Conservation (phyloP, 225 moss, liverwort and hornwort genomes). For the Climacium dendroides region DNA sequence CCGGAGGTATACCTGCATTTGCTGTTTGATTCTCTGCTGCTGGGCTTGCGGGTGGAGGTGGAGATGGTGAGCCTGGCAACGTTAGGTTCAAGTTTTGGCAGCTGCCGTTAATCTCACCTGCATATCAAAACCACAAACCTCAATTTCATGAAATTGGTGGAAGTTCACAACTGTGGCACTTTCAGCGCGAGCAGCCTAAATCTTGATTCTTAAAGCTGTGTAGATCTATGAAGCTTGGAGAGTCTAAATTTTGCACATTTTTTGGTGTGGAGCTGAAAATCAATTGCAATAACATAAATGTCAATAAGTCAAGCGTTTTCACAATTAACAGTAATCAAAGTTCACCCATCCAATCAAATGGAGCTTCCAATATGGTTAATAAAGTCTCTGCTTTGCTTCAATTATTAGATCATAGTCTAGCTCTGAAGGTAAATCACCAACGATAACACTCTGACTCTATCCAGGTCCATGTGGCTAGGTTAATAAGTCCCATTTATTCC, state of each 20-base stretch:
- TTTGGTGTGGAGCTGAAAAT: too few species aligned
- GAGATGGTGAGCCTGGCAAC: conserved; percentile 14
- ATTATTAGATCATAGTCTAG: not conserved
- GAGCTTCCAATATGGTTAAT: not conserved
- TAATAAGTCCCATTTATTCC: not conserved
- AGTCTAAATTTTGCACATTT: too few species aligned
- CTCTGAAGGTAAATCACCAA: not conserved
- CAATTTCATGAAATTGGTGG: not conserved
- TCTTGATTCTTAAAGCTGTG: not conserved
- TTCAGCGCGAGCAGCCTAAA: not conserved
- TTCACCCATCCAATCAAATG: not conserved
- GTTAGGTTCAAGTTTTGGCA: conserved; percentile 26
- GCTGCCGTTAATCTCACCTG: conserved; percentile 39
- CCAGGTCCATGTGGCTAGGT: too few species aligned
- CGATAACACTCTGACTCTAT: too few species aligned
- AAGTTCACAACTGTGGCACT: not conserved
- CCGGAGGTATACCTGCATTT: conserved; percentile 35
- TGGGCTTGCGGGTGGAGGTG: not conserved
- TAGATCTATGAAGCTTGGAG: not conserved
- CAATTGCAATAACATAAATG: not conserved
- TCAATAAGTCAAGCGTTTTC: not conserved
- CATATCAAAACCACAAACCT: not conserved
- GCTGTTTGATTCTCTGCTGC: conserved; percentile 6
- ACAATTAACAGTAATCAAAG: not conserved
- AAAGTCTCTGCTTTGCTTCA: not conserved